phyloP scores from a whole-genome alignment of 2,329 filamentous ascomycete genomes.

The Claviceps sp. region DNA sequence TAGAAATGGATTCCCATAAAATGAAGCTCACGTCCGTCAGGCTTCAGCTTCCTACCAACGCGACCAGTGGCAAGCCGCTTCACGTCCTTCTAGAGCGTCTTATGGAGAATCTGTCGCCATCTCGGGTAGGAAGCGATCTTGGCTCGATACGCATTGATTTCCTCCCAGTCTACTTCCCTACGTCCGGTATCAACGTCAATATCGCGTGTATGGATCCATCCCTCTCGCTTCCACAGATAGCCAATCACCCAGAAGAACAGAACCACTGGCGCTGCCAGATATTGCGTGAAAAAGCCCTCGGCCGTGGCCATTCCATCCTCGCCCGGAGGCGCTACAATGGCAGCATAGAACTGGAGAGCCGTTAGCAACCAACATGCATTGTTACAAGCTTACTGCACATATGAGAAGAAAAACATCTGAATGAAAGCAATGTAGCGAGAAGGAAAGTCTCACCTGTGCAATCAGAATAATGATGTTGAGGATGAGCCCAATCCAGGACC shows the following conservation, averaged over 20 bases:
- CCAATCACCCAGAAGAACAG: slow-evolving; percentile 42
- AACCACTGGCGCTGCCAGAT: slow-evolving; percentile 41
- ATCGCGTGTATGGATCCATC: slow-evolving; percentile 42
- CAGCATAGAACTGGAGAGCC: slow-evolving; percentile 30
- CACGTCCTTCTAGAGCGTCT: slow-evolving; percentile 20
- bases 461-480: slow-evolving; percentile 44
- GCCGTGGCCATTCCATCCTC: slow-evolving; percentile 24
- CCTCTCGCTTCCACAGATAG: slow-evolving; percentile 52
- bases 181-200: slow-evolving; percentile 58
- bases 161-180: slow-evolving; percentile 52
- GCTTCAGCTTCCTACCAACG: too few species aligned
- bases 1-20: background rate
- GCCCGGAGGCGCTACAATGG: slow-evolving; percentile 24
- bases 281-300: slow-evolving; percentile 40
- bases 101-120: slow-evolving; percentile 31
- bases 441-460: slow-evolving; percentile 30
- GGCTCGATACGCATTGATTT: slow-evolving; percentile 41
- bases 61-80: too few species aligned
- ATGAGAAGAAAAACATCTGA: background rate
- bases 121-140: slow-evolving; percentile 37
- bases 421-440: background rate
- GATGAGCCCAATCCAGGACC: slow-evolving; percentile 48
- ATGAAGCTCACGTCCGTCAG: background rate
- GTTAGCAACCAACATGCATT: background rate
- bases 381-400: too few species aligned